These are phyloP conservation scores for Cercophora newfieldiana DNA, from an alignment of 495 filamentous ascomycete species.

Conservation along the genomic window DNA sequence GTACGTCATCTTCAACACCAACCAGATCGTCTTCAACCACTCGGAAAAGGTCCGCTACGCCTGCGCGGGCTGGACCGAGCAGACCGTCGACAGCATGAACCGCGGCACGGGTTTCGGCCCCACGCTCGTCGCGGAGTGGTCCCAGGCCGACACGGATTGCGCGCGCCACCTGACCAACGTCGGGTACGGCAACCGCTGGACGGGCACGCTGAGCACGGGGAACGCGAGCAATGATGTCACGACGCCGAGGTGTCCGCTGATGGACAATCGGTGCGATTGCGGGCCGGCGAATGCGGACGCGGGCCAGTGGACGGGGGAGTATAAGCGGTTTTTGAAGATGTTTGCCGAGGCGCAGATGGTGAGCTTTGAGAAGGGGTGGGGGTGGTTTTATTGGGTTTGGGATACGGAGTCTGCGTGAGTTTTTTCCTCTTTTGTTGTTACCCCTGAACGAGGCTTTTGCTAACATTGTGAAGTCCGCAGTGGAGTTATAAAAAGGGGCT, in stretches of 20 bases:
- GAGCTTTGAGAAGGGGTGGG: slow-evolving; percentile 85
- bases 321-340: slow-evolving; percentile 82
- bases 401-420: slow-evolving; percentile 48
- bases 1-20: slow-evolving; percentile 84
- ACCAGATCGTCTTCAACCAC: slow-evolving; percentile 72
- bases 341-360: slow-evolving; percentile 97
- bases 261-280: slow-evolving; percentile 68
- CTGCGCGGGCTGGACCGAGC: slow-evolving; percentile 80
- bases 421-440: slow-evolving; percentile 2
- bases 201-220: slow-evolving; percentile 66
- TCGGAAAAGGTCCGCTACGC: slow-evolving; percentile 77
- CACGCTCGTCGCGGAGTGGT: slow-evolving; percentile 97
- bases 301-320: slow-evolving; percentile 63
- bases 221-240: slow-evolving; percentile 56
- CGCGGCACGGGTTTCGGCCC: slow-evolving; percentile 84
- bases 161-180: slow-evolving; percentile 86
- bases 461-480: slow-evolving; percentile 65
- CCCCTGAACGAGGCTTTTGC: slow-evolving; percentile 3
- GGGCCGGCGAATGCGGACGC: slow-evolving; percentile 71
- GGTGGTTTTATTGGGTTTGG: slow-evolving; percentile 98
- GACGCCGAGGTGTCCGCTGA: slow-evolving; percentile 69
- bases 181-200: slow-evolving; percentile 84
- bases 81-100: slow-evolving; percentile 69
- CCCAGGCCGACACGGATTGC: slow-evolving; percentile 97
- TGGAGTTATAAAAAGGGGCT: slow-evolving; percentile 93